A percentile compares a stretch with the other conserved stretches of the same genome.
phyloP scores from a whole-genome alignment of 2,329 filamentous ascomycete genomes.

The Daldinia sp. region DNA sequence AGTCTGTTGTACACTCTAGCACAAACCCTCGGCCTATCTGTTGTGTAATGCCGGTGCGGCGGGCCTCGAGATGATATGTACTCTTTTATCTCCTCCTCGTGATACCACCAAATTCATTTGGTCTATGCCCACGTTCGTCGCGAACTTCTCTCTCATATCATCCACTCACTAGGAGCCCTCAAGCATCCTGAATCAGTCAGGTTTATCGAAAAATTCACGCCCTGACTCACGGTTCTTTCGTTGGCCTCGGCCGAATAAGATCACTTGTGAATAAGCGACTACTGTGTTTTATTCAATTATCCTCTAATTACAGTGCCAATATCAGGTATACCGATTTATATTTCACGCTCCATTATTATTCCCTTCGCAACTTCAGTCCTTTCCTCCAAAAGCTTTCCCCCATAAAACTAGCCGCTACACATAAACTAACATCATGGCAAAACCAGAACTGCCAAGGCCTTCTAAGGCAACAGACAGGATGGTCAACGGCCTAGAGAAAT shows the following conservation, averaged over 20 bases:
- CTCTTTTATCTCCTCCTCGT: conserved; percentile 40
- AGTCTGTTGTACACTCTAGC: conserved; percentile 40
- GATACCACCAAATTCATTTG: conserved; percentile 37
- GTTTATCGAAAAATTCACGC: not conserved
- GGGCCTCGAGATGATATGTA: conserved; percentile 43
- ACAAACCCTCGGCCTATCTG: conserved; percentile 34
- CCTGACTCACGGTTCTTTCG: conserved; percentile 16
- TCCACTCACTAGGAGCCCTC: conserved; percentile 9
- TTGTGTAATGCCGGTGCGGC: conserved; percentile 44
- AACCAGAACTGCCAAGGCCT: not conserved
- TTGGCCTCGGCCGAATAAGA: not conserved
- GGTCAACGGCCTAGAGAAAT: conserved; percentile 61
- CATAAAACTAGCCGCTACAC: not conserved
- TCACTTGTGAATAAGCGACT: conserved; percentile 1
- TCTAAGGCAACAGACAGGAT: conserved; percentile 51
- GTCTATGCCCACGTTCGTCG: conserved; percentile 27
- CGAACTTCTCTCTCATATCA: conserved; percentile 17
- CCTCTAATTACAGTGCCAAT: not conserved
- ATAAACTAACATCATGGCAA: conserved; percentile 20
- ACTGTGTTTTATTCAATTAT: not conserved
- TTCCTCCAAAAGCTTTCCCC: not conserved
- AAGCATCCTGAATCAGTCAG: conserved; percentile 1
- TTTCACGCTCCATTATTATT: not conserved
- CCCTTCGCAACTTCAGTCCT: not conserved
- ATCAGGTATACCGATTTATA: conserved; percentile 4